Conservation (phyloP, 768 basidiomycete species). For the Xerocomellus intermedius region DNA sequence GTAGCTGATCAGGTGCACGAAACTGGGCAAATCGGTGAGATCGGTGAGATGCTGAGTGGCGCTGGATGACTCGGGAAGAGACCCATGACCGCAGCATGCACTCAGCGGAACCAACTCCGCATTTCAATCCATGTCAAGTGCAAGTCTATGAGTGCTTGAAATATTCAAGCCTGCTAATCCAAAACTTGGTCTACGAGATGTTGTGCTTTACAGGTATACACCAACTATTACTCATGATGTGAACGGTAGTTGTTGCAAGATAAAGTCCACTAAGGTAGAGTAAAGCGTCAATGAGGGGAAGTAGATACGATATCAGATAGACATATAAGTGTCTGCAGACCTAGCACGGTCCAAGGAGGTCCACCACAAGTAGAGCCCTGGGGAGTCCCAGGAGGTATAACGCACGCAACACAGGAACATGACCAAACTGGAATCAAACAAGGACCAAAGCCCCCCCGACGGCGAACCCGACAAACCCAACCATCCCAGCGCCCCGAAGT, state of each 20-base stretch:
- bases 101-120: background rate
- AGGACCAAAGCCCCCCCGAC: conserved; percentile 50
- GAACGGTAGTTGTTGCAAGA: conserved; percentile 15
- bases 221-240: conserved; percentile 19
- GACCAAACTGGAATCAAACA: conserved; percentile 32
- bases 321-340: conserved; percentile 20
- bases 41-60: background rate
- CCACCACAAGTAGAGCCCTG: conserved; percentile 9
- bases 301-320: conserved; percentile 19
- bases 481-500: conserved; percentile 45
- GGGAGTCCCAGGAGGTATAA: conserved; percentile 14
- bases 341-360: conserved; percentile 21
- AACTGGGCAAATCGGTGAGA: background rate
- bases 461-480: conserved; percentile 44
- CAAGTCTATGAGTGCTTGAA: background rate
- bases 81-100: background rate
- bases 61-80: background rate
- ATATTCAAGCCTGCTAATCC: background rate
- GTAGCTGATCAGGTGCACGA: background rate
- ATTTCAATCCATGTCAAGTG: background rate
- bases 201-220: conserved; percentile 23
- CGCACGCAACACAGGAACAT: conserved; percentile 7
- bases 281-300: conserved; percentile 28
- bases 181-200: conserved; percentile 16
- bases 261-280: conserved; percentile 23